Conservation (phyloP, 2,329 filamentous ascomycete species). For the Colletotrichum sp. region DNA sequence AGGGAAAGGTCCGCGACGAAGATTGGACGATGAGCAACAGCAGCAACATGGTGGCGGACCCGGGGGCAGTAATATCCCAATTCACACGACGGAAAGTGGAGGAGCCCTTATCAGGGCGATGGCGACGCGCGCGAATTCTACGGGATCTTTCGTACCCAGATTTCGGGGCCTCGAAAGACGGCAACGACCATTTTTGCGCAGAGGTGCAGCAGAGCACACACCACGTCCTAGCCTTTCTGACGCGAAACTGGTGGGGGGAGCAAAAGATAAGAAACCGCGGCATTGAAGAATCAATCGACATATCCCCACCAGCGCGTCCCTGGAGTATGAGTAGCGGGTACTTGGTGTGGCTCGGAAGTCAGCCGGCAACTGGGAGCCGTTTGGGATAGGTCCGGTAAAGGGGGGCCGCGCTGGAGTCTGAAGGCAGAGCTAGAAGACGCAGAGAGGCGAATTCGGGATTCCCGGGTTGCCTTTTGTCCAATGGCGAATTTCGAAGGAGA, state of each 20-base stretch:
- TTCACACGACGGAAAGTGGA: conserved; percentile 19
- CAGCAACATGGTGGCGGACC: not conserved
- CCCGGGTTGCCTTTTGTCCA: not conserved
- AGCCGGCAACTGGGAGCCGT: conserved; percentile 7
- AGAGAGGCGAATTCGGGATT: conserved; percentile 11
- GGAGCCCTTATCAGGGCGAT: conserved; percentile 16
- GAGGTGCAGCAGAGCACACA: conserved; percentile 8
- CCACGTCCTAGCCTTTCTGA: not conserved
- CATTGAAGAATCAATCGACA: conserved; percentile 2
- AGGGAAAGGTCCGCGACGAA: not conserved
- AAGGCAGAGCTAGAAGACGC: conserved; percentile 8
- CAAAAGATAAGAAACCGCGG: conserved; percentile 12
- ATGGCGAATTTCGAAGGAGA: not conserved
- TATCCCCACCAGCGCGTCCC: conserved; percentile 10
- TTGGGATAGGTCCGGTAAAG: conserved; percentile 6
- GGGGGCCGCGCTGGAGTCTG: conserved; percentile 10
- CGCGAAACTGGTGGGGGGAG: conserved; percentile 18
- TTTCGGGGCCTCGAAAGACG: not conserved
- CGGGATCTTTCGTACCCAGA: not conserved
- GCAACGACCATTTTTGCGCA: not conserved
- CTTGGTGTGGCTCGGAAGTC: conserved; percentile 16
- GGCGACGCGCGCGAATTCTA: not conserved
- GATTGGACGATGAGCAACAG: not conserved
- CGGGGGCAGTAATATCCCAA: conserved; percentile 12
- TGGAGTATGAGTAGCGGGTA: not conserved